Conservation (phyloP, 2,329 filamentous ascomycete species). For the Microdochium trichocladiopsis region DNA sequence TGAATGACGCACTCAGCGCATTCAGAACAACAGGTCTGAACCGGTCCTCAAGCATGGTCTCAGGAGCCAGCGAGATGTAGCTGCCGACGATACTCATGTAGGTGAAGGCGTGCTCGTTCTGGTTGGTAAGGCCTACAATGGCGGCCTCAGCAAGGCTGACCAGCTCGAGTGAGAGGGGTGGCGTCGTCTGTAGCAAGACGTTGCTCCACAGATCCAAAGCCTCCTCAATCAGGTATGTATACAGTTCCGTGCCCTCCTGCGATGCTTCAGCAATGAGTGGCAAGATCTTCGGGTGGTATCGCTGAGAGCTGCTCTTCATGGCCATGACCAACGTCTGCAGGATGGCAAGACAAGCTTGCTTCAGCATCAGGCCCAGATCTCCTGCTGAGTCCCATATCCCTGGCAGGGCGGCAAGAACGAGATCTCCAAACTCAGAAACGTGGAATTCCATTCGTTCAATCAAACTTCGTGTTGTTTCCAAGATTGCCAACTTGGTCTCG, state of each 20-base stretch:
- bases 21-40: constrained; percentile 42
- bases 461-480: constrained; percentile 77
- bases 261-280: constrained; percentile 78
- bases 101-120: constrained; percentile 54
- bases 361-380: constrained; percentile 79
- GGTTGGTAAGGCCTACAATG: constrained; percentile 60
- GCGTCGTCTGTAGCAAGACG: constrained; percentile 59
- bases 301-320: constrained; percentile 69
- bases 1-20: constrained; percentile 42
- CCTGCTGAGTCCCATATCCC: constrained; percentile 78
- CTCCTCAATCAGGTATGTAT: constrained; percentile 84
- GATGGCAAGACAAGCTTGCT: constrained; percentile 84
- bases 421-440: constrained; percentile 63
- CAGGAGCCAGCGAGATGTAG: constrained; percentile 64
- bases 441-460: constrained; percentile 76
- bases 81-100: constrained; percentile 61
- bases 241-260: constrained; percentile 65
- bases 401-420: constrained; percentile 74
- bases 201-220: constrained; percentile 83
- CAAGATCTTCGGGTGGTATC: constrained; percentile 73
- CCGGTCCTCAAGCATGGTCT: constrained; percentile 53
- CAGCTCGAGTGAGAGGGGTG: constrained; percentile 56
- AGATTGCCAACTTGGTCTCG: constrained; percentile 83
- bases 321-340: constrained; percentile 79
- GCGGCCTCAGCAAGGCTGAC: constrained; percentile 54